Evolutionary conservation across 225 moss, liverwort and hornwort genomes (phyloP).

Genomic region (Antitrichia curtipendula): DNA sequence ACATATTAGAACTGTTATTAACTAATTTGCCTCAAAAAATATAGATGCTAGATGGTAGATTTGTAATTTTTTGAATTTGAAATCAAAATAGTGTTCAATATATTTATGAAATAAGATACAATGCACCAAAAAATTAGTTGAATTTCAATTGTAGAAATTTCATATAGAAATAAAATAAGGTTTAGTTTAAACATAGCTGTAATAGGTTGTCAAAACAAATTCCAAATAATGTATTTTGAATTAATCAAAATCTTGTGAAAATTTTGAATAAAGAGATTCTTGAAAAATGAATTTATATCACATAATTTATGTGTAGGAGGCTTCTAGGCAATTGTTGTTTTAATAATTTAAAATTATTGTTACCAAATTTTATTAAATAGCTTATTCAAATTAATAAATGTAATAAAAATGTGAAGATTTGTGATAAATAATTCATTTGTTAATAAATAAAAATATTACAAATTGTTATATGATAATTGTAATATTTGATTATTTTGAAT

Average conservation of each 20-base stretch:
- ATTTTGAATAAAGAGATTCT: not conserved
- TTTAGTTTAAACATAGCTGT: not conserved
- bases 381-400: not conserved
- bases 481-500: not conserved
- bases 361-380: not conserved
- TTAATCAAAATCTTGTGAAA: no score
- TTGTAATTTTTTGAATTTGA: not conserved
- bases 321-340: not conserved
- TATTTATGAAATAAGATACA: not conserved
- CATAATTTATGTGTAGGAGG: no score
- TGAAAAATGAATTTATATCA: not conserved
- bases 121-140: no score
- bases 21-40: not conserved
- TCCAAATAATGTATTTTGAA: not conserved
- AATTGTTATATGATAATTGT: not conserved
- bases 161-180: not conserved
- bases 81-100: not conserved
- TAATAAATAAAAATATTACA: not conserved
- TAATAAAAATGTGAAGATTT: rapidly evolving
- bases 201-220: not conserved
- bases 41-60: not conserved
- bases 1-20: not conserved
- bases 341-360: not conserved
- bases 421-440: not conserved
- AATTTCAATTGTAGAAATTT: not conserved